Percentiles rank a stretch among this genome's conserved stretches.
These are phyloP conservation scores for Didymella pinodella DNA, from an alignment of 2,329 filamentous ascomycete species.

Conservation along the genomic window DNA sequence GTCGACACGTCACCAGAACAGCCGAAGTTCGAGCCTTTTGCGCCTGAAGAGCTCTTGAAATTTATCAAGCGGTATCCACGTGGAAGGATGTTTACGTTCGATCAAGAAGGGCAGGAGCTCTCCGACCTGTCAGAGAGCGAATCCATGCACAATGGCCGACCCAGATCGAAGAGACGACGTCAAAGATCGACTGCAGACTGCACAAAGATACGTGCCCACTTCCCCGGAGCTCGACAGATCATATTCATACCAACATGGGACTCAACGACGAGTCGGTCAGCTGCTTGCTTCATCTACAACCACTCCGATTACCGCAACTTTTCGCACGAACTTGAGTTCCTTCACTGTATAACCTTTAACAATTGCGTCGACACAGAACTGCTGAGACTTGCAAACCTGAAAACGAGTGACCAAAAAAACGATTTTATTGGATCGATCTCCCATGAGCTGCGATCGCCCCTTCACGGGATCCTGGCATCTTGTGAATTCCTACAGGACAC, in stretches of 20 bases:
- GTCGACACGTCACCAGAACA: constrained; percentile 42
- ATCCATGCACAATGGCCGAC: background rate
- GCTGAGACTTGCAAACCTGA: constrained; percentile 49
- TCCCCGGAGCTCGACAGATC: constrained; percentile 17
- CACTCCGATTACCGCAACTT: constrained; percentile 41
- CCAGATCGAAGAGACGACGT: constrained; percentile 1
- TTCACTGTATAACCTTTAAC: constrained; percentile 16
- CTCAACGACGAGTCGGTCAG: constrained; percentile 25
- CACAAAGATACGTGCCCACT: constrained; percentile 4
- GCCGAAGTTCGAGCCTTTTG: constrained; percentile 50
- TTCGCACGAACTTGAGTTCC: constrained; percentile 20
- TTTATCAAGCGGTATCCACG: constrained; percentile 31
- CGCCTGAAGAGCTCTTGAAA: constrained; percentile 52
- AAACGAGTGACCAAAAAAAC: constrained; percentile 52
- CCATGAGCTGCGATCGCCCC: constrained; percentile 60
- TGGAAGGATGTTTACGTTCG: constrained; percentile 19
- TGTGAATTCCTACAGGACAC: constrained; percentile 58
- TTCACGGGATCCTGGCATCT: constrained; percentile 47
- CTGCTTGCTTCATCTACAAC: constrained; percentile 29
- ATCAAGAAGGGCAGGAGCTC: constrained; percentile 16
- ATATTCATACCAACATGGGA: constrained; percentile 41
- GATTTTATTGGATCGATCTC: constrained; percentile 61
- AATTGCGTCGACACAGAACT: constrained; percentile 52
- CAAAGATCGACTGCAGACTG: constrained; percentile 46
- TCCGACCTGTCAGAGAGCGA: constrained; percentile 14